These are phyloP conservation scores for Penicillium frequentans DNA, from an alignment of 2,329 filamentous ascomycete genomes.

Conservation along the genomic window DNA sequence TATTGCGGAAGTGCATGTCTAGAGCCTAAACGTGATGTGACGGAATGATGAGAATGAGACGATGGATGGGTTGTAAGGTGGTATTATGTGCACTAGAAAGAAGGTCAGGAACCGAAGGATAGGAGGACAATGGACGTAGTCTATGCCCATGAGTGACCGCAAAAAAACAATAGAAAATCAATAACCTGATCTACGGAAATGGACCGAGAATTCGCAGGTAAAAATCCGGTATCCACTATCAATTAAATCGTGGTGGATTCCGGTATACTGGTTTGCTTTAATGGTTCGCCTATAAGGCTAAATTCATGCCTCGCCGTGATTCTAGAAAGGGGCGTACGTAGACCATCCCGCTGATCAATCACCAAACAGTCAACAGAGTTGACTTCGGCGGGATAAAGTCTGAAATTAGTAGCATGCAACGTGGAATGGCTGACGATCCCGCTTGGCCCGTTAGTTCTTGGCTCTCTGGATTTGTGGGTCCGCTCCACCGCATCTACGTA, in stretches of 20 bases:
- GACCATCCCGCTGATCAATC: not conserved
- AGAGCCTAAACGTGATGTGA: too few species aligned
- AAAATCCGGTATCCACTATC: not conserved
- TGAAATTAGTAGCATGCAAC: not conserved
- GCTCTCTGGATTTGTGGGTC: not conserved
- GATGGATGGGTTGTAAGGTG: too few species aligned
- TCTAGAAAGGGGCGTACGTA: not conserved
- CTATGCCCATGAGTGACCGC: not conserved
- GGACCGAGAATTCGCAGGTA: not conserved
- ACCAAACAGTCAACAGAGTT: not conserved
- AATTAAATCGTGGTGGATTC: not conserved
- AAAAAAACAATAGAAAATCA: not conserved
- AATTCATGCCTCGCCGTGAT: not conserved
- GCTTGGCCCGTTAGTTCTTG: not conserved
- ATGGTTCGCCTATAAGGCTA: not conserved
- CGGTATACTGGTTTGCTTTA: not conserved
- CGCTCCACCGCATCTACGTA: not conserved
- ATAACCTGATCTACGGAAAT: not conserved
- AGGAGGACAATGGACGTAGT: not conserved
- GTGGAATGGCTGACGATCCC: not conserved
- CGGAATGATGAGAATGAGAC: too few species aligned
- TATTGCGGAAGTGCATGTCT: not conserved
- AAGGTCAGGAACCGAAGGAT: not conserved
- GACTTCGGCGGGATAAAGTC: not conserved
- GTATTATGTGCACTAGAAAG: not conserved